Base-by-base conservation (phyloP, 2,329 filamentous ascomycete species). In the Fusarium setosum region DNA sequence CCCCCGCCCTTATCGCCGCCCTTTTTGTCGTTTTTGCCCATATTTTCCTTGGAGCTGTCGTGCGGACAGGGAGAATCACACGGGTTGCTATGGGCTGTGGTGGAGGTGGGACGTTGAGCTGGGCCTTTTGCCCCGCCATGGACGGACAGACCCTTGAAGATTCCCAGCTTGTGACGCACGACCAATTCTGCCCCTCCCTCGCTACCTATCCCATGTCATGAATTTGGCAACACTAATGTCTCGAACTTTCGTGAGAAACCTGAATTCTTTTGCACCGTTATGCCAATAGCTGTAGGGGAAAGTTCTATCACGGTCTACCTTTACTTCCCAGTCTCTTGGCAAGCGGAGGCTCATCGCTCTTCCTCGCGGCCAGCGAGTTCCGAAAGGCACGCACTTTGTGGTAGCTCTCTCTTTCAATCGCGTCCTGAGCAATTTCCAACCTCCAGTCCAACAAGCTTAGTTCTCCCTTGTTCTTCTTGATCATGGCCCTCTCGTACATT, bases 1-100 rank as follows among this genome's bases (percentile, higher is more conserved):
- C 59, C 63, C n/a, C 66, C 71, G 6, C 68, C 70, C 61, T 81
- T 81, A 38, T 81, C 80, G 49, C 73, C 72, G 38, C 76, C 76
- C 52, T 81, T 81, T 61, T 80, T 81, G 65, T 80, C 78, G 74
- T 74, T 76, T 69, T 79, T 80, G 3, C 74, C 76, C 77, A 80
- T 80, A 13, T 59, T 74, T 37, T 41, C 13, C 29, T 5, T 26
- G 44, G 26, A 20, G 34, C 34, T n/a, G 51, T 59, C 52, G 54
- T 50, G 60, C 40, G 42, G n/a, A n/a, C n/a, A 47, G 37, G 59
- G 52, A 48, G 51, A 35, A 58, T 50, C 44, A 38, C n/a, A 18
- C 35, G 49, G 26, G 35, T 35, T 47, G 49, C 26, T 47, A 34
- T 23, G 29, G 31, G n/a, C 23, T 15, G n/a, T 49, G 55, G 62